Percentiles rank a stretch among this genome's conserved stretches.
Conservation (phyloP, 345 rosid genomes). For the Lagerstroemia speciosa region DNA sequence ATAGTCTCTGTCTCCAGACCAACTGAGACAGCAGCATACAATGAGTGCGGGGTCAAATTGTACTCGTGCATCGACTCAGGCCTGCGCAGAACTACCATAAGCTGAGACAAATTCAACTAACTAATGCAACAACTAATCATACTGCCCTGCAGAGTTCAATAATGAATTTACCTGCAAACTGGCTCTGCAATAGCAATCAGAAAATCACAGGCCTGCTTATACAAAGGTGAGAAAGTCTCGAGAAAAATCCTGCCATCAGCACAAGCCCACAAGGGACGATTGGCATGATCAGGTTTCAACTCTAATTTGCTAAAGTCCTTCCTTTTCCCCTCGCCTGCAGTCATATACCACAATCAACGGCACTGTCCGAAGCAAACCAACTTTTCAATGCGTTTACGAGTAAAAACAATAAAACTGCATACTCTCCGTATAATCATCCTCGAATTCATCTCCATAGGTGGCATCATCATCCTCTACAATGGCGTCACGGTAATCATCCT, state of each 20-base stretch:
- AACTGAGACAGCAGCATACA: conserved; percentile 94
- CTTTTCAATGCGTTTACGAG: neutral
- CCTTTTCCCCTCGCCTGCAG: conserved; percentile 41
- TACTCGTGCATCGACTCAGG: conserved; percentile 99
- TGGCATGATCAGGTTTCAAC: conserved; percentile 67
- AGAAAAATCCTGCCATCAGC: conserved; percentile 85
- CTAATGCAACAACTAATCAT: neutral
- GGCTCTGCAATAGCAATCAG: conserved; percentile 98
- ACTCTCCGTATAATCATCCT: conserved; percentile 71
- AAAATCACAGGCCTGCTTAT: conserved; percentile 93
- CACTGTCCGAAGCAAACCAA: neutral
- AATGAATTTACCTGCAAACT: conserved; percentile 69
- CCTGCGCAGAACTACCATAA: conserved; percentile 27
- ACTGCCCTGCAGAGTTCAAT: neutral
- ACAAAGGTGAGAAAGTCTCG: conserved; percentile 73
- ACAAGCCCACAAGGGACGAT: conserved; percentile 95
- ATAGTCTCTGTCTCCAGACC: conserved; percentile 92
- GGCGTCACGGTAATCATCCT: conserved; percentile 56
- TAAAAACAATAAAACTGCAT: neutral
- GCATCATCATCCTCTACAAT: conserved; percentile 39
- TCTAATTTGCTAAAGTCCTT: conserved; percentile 72
- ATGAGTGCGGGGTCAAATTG: conserved; percentile 86
- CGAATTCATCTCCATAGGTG: conserved; percentile 42
- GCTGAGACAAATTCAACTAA: neutral
- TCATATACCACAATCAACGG: conserved; percentile 14